A percentile compares a stretch with the other conserved stretches of the same genome.
phyloP scores from a whole-genome alignment of 2,329 filamentous ascomycete genomes.

The Colletotrichum lini region DNA sequence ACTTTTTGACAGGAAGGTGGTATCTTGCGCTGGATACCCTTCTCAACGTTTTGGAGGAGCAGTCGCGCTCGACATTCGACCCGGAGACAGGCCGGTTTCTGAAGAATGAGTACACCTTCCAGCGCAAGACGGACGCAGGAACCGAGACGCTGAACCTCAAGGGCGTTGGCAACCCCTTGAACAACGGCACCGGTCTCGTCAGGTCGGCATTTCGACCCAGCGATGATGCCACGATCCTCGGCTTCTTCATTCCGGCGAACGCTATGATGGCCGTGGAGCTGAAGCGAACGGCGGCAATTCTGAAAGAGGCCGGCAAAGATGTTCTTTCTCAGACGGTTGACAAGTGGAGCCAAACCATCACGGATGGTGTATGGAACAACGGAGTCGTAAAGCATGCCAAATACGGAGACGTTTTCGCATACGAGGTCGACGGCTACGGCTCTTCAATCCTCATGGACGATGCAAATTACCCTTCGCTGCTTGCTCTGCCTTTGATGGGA shows the following conservation, averaged over 20 bases:
- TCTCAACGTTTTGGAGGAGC: constrained; percentile 80
- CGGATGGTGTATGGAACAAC: constrained; percentile 85
- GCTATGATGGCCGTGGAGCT: constrained; percentile 96
- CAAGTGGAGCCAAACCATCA: constrained; percentile 73
- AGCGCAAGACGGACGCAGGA: constrained; percentile 81
- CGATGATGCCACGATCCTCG: constrained; percentile 94
- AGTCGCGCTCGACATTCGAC: constrained; percentile 87
- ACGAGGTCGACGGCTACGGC: constrained; percentile 90
- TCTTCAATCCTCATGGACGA: constrained; percentile 90
- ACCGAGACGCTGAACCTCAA: constrained; percentile 90
- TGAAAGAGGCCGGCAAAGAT: constrained; percentile 72
- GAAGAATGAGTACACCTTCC: constrained; percentile 89
- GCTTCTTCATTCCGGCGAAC: constrained; percentile 95
- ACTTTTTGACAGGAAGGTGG: constrained; percentile 86
- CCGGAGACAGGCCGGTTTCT: constrained; percentile 73
- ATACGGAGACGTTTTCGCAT: constrained; percentile 86
- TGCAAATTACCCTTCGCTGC: constrained; percentile 86
- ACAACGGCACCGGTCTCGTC: constrained; percentile 85
- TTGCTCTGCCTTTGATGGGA: constrained; percentile 84
- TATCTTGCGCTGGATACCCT: constrained; percentile 82
- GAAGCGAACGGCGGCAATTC: constrained; percentile 77
- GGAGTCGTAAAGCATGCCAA: constrained; percentile 83
- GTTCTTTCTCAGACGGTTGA: constrained; percentile 70
- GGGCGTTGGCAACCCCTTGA: constrained; percentile 93
- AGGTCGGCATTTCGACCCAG: constrained; percentile 94